These are phyloP conservation scores for Mucor circinelloides DNA, from an alignment of 371 early-diverging fungal genomes.

Conservation along the genomic window DNA sequence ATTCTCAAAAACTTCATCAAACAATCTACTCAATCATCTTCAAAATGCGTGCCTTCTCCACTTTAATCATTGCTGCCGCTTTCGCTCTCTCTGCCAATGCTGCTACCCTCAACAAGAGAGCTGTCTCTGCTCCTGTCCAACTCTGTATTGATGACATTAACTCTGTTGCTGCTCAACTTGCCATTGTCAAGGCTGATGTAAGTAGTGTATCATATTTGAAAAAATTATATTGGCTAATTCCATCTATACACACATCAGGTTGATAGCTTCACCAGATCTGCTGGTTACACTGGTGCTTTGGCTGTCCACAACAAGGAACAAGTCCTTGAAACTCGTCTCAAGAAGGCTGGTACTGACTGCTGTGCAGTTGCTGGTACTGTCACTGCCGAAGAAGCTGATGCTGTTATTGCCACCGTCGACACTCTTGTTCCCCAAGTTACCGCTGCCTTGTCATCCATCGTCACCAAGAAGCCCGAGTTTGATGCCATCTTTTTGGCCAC, in stretches of 20 bases:
- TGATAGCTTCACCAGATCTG: slow-evolving; percentile 12
- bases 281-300: slow-evolving; percentile 22
- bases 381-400: slow-evolving; percentile 20
- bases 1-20: slow-evolving; percentile 2
- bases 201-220: neutral
- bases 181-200: slow-evolving; percentile 15
- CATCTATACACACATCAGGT: slow-evolving; percentile 10
- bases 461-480: slow-evolving; percentile 19
- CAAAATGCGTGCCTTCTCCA: slow-evolving; percentile 20
- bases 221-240: too few species aligned
- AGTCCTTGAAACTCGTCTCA: slow-evolving; percentile 15
- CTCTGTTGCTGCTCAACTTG: slow-evolving; percentile 12
- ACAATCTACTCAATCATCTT: neutral
- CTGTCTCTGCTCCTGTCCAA: slow-evolving; percentile 15
- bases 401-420: slow-evolving; percentile 11
- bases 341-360: slow-evolving; percentile 16
- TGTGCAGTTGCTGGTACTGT: slow-evolving; percentile 4
- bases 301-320: slow-evolving; percentile 10
- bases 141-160: neutral
- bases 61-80: slow-evolving; percentile 17
- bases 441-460: slow-evolving; percentile 11
- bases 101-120: slow-evolving; percentile 21
- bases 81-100: slow-evolving; percentile 24
- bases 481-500: slow-evolving; percentile 11
- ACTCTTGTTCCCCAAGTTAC: slow-evolving; percentile 11